Conservation (phyloP, 768 basidiomycete species). For the Boletus huronensis region DNA sequence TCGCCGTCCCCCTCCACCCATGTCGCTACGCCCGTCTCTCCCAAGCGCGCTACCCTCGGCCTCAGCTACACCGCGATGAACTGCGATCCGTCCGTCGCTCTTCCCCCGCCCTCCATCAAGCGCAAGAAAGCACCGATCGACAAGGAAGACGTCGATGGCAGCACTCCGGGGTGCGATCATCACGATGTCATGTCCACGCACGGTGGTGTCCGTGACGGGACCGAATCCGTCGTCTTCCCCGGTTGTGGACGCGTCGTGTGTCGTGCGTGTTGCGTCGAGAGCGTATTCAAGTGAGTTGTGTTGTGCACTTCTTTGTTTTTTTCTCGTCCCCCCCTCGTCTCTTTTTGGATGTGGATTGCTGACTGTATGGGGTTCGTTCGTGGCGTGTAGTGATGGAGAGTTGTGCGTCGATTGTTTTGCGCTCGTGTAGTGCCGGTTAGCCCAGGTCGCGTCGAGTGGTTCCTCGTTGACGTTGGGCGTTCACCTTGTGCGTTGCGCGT, state of each 20-base stretch:
- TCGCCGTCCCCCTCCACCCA: conserved; percentile 29
- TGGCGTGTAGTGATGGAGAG: conserved; percentile 28
- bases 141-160: conserved; percentile 12
- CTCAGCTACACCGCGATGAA: conserved; percentile 25
- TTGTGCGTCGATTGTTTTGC: conserved; percentile 32
- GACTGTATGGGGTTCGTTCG: not conserved
- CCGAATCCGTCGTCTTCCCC: conserved; percentile 16
- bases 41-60: conserved; percentile 28
- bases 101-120: conserved; percentile 8
- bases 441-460: not conserved
- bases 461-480: too few species aligned
- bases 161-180: not conserved
- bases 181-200: not conserved
- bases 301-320: not conserved
- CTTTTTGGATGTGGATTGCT: conserved; percentile 11
- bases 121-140: conserved; percentile 30
- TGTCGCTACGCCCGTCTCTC: conserved; percentile 17
- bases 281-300: conserved; percentile 31
- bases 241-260: conserved; percentile 38
- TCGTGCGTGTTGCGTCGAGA: conserved; percentile 35
- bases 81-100: conserved; percentile 3
- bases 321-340: not conserved
- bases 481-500: too few species aligned
- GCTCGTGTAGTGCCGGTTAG: conserved; percentile 11
- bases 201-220: too few species aligned